A percentile compares a stretch with the other conserved stretches of the same genome.
Evolutionary conservation across 768 basidiomycete genomes (phyloP).

Genomic region (Boletus rufocinnamomeus): DNA sequence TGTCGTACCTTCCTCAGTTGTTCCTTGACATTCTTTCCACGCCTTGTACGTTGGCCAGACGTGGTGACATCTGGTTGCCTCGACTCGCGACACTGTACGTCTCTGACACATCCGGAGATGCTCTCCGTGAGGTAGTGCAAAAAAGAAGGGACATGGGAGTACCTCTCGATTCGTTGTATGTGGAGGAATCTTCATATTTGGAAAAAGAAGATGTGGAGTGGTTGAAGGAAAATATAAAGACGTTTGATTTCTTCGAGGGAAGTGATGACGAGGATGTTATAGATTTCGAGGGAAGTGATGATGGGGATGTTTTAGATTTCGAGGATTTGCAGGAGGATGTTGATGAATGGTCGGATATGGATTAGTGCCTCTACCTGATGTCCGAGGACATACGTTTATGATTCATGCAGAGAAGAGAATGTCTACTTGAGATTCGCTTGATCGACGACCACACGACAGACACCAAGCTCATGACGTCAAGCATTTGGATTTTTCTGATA

Average conservation of each 20-base stretch:
- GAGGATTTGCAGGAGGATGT: slow-evolving; percentile 23
- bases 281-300: slow-evolving; percentile 45
- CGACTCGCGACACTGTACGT: slow-evolving; percentile 51
- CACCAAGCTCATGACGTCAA: not conserved
- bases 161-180: slow-evolving; percentile 47
- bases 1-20: slow-evolving; percentile 28
- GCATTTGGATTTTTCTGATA: not conserved
- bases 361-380: not conserved
- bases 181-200: slow-evolving; percentile 50
- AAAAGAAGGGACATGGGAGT: slow-evolving; percentile 42
- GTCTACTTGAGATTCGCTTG: not conserved
- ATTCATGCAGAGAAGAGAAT: not conserved
- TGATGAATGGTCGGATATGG: slow-evolving; percentile 19
- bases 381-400: not conserved
- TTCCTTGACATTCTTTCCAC: slow-evolving; percentile 31
- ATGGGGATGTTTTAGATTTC: slow-evolving; percentile 37
- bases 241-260: slow-evolving; percentile 58
- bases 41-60: slow-evolving; percentile 1
- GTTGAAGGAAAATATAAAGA: slow-evolving; percentile 51
- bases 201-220: slow-evolving; percentile 46
- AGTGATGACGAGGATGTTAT: slow-evolving; percentile 46
- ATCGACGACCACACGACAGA: not conserved
- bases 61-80: slow-evolving; percentile 43
- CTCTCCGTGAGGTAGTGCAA: slow-evolving; percentile 48
- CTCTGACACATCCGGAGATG: slow-evolving; percentile 42